phyloP scores from a whole-genome alignment of 2,329 filamentous ascomycete genomes.

The Cladophialophora chaetospira region DNA sequence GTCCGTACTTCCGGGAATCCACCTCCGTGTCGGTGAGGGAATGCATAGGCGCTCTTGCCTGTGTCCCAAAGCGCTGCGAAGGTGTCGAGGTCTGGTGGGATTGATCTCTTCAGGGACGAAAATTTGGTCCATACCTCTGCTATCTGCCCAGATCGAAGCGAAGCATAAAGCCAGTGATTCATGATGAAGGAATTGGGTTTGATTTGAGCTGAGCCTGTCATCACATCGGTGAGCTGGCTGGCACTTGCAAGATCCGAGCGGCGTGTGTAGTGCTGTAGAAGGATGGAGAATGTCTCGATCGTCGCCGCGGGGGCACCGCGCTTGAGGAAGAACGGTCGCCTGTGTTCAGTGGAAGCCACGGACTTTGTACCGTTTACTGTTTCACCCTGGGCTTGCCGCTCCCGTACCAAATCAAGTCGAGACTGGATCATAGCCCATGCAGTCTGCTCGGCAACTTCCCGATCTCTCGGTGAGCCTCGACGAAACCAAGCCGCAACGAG shows the following conservation, averaged over 20 bases:
- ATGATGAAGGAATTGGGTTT: conserved; percentile 72
- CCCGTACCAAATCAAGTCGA: conserved; percentile 64
- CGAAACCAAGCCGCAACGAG: conserved; percentile 78
- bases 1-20: conserved; percentile 48
- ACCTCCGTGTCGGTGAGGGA: conserved; percentile 48
- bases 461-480: conserved; percentile 56
- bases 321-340: conserved; percentile 41
- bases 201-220: conserved; percentile 62
- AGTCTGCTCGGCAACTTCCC: conserved; percentile 65
- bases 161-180: conserved; percentile 73
- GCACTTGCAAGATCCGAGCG: conserved; percentile 62
- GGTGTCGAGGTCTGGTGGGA: conserved; percentile 67
- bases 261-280: conserved; percentile 71
- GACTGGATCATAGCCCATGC: conserved; percentile 76
- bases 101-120: conserved; percentile 51
- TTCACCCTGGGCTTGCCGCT: conserved; percentile 2
- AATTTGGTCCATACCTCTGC: conserved; percentile 60
- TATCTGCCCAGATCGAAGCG: conserved; percentile 61
- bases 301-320: conserved; percentile 61
- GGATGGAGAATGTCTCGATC: conserved; percentile 74
- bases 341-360: not conserved
- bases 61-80: conserved; percentile 68
- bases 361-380: not conserved
- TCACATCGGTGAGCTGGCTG: conserved; percentile 62
- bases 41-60: conserved; percentile 52